Conservation (phyloP, 2,329 filamentous ascomycete species). For the Nothophoma quercina region DNA sequence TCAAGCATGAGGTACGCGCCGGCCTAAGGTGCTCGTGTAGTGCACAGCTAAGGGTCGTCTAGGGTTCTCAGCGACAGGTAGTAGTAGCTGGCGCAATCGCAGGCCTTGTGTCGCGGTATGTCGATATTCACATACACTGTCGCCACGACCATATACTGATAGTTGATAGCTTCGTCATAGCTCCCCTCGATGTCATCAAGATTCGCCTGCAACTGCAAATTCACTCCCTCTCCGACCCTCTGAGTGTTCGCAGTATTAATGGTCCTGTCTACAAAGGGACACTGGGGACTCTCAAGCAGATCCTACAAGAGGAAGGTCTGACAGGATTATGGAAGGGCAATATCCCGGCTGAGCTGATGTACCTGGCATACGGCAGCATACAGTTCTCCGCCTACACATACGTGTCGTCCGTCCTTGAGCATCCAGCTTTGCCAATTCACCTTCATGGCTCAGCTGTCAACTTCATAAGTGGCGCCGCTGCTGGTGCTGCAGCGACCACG, state of each 20-base stretch:
- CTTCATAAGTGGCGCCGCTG: constrained; percentile 83
- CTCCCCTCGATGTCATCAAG: constrained; percentile 96
- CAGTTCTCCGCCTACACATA: constrained; percentile 92
- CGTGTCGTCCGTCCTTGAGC: constrained; percentile 71
- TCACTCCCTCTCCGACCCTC: constrained; percentile 80
- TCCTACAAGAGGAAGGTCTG: constrained; percentile 81
- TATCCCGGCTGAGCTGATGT: constrained; percentile 91
- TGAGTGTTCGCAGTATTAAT: constrained; percentile 59
- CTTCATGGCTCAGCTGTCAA: constrained; percentile 75
- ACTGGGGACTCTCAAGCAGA: constrained; percentile 75
- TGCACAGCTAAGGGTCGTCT: constrained; percentile 19
- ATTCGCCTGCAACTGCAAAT: constrained; percentile 95
- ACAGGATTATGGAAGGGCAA: constrained; percentile 96
- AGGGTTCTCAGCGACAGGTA: constrained; percentile 73
- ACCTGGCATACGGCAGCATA: constrained; percentile 85
- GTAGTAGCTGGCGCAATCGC: constrained; percentile 73
- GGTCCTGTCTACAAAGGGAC: constrained; percentile 75
- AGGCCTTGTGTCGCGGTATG: constrained; percentile 85
- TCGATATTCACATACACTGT: neutral
- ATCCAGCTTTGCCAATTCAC: constrained; percentile 53
- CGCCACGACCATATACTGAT: neutral
- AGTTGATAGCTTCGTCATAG: constrained; percentile 78
- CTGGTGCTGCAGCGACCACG: constrained; percentile 82
- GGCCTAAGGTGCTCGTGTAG: neutral
- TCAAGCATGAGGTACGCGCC: constrained; percentile 70